Conservation (phyloP, 2,329 filamentous ascomycete genomes). For the Colletotrichum filicis region DNA sequence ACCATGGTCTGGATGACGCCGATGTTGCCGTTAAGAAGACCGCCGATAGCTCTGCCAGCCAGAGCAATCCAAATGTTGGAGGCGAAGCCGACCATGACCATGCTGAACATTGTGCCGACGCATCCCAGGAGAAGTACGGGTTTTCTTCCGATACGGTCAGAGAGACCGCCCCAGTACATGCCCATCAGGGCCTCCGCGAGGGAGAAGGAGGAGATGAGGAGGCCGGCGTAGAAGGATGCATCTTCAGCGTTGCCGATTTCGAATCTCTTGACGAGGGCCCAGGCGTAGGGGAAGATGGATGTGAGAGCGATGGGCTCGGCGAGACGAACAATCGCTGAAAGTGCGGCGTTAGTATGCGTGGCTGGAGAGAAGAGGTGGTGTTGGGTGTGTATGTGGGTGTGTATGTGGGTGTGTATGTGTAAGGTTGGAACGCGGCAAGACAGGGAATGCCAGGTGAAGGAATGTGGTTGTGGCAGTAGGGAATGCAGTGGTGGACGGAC, state of each 20-base stretch:
- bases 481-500: slow-evolving; percentile 42
- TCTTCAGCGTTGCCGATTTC: slow-evolving; percentile 76
- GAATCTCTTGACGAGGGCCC: slow-evolving; percentile 83
- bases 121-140: slow-evolving; percentile 86
- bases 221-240: slow-evolving; percentile 88
- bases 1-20: slow-evolving; percentile 95
- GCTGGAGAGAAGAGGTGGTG: slow-evolving; percentile 9
- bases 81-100: slow-evolving; percentile 85
- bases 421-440: not conserved
- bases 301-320: slow-evolving; percentile 94
- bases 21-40: slow-evolving; percentile 90
- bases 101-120: slow-evolving; percentile 82
- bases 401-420: not conserved
- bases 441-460: not conserved
- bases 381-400: not conserved
- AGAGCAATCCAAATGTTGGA: slow-evolving; percentile 87
- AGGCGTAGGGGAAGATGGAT: slow-evolving; percentile 93
- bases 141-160: slow-evolving; percentile 85
- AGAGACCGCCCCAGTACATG: slow-evolving; percentile 88
- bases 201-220: slow-evolving; percentile 88
- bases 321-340: slow-evolving; percentile 86
- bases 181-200: slow-evolving; percentile 85
- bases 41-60: slow-evolving; percentile 79
- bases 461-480: not conserved
- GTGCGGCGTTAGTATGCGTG: slow-evolving; percentile 34